These are phyloP conservation scores for Mortierella sp. DNA, from an alignment of 371 early-diverging fungal genomes.

Conservation along the genomic window DNA sequence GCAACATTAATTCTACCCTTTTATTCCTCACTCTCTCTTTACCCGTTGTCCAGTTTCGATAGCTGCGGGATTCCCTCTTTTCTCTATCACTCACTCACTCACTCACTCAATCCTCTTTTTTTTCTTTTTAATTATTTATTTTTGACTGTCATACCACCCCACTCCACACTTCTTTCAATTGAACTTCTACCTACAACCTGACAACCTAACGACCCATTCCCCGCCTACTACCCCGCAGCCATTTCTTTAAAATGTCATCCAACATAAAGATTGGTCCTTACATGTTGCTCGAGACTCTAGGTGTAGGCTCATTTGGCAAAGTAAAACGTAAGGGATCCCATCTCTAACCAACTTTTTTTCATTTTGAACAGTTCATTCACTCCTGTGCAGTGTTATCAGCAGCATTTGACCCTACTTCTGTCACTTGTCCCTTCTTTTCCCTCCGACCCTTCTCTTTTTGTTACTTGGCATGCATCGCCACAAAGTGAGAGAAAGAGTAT, in stretches of 20 bases:
- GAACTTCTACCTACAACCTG: not conserved
- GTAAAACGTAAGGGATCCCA: slow-evolving; percentile 86
- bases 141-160: not conserved
- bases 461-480: not conserved
- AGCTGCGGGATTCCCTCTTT: not conserved
- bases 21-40: not conserved
- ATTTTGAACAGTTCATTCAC: not conserved
- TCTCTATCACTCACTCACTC: too few relatives aligned
- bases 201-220: not conserved
- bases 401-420: not conserved
- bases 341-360: not conserved
- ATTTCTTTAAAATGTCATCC: slow-evolving; percentile 43
- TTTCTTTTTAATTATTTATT: not conserved
- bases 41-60: not conserved
- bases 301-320: slow-evolving; percentile 97
- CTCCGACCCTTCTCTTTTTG: not conserved
- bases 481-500: not conserved
- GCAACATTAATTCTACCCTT: not conserved
- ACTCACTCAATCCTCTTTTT: too few relatives aligned
- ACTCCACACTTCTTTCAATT: not conserved
- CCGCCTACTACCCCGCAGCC: not conserved
- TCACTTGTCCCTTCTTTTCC: not conserved
- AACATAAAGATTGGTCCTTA: slow-evolving; percentile 90
- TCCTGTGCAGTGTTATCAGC: not conserved
- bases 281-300: slow-evolving; percentile 92